Evolutionary conservation across 768 basidiomycete genomes (phyloP).

Genomic region (Hygrophorus russula): DNA sequence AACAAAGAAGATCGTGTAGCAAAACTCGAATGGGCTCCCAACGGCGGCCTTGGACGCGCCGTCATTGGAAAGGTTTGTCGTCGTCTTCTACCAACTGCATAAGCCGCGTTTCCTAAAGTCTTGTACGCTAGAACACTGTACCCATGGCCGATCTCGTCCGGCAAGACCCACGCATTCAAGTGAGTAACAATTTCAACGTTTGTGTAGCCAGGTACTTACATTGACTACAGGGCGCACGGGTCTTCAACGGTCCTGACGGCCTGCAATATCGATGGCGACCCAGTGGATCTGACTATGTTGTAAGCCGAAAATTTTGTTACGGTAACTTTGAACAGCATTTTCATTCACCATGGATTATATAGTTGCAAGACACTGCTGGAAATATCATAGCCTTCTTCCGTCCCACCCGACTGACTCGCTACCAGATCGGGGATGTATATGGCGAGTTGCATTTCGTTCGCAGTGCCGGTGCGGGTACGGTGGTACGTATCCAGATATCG

Average conservation of each 20-base stretch:
- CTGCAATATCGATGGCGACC: conserved; percentile 73
- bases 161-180: conserved; percentile 49
- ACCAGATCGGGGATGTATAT: conserved; percentile 79
- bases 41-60: conserved; percentile 75
- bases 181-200: conserved; percentile 22
- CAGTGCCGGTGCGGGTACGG: conserved; percentile 68
- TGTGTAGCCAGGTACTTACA: conserved; percentile 6
- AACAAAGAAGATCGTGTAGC: conserved; percentile 85
- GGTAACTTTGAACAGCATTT: conserved; percentile 9
- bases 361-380: conserved; percentile 67
- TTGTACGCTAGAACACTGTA: conserved; percentile 46
- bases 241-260: conserved; percentile 79
- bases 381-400: conserved; percentile 72
- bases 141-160: conserved; percentile 80
- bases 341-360: conserved; percentile 13
- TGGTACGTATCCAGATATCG: conserved; percentile 31
- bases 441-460: conserved; percentile 80
- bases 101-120: conserved; percentile 16
- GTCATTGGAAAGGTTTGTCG: conserved; percentile 68
- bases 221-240: conserved; percentile 41
- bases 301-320: conserved; percentile 22
- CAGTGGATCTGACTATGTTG: conserved; percentile 51
- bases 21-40: conserved; percentile 78
- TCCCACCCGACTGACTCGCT: conserved; percentile 65
- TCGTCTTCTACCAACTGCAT: conserved; percentile 9